These are phyloP conservation scores for Linnemannia zychae DNA, from an alignment of 192 early-diverging fungal genomes.

Conservation along the genomic window DNA sequence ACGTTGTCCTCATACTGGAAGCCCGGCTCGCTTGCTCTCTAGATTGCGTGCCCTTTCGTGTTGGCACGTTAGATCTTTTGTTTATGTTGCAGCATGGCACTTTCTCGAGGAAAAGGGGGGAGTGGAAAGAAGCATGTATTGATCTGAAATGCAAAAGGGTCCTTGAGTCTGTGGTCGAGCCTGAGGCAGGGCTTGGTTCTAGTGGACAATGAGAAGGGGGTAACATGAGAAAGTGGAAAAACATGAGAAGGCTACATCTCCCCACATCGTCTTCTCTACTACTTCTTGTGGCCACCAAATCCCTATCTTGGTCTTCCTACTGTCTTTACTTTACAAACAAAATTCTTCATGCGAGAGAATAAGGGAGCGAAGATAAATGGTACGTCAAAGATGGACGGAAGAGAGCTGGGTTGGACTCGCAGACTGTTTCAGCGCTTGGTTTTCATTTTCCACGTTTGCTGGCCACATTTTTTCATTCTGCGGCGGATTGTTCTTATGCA, in stretches of 20 bases:
- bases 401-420: background rate
- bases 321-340: background rate
- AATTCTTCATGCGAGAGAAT: background rate
- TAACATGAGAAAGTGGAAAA: no score
- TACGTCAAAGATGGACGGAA: background rate
- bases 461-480: background rate
- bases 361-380: background rate
- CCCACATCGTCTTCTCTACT: background rate
- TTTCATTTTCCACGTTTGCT: background rate
- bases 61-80: background rate
- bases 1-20: background rate
- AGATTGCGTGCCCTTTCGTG: background rate
- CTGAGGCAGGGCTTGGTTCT: no score
- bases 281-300: background rate
- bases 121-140: background rate
- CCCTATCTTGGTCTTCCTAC: background rate
- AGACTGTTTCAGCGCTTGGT: background rate
- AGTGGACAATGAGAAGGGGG: no score
- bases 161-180: no score
- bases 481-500: background rate
- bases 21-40: no score
- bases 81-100: background rate
- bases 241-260: background rate
- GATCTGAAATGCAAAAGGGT: background rate
- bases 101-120: background rate